Percentiles rank a stretch among this genome's conserved stretches.
Evolutionary conservation across 2,329 filamentous ascomycete species (phyloP).

Genomic region (Grosmannia serpens): DNA sequence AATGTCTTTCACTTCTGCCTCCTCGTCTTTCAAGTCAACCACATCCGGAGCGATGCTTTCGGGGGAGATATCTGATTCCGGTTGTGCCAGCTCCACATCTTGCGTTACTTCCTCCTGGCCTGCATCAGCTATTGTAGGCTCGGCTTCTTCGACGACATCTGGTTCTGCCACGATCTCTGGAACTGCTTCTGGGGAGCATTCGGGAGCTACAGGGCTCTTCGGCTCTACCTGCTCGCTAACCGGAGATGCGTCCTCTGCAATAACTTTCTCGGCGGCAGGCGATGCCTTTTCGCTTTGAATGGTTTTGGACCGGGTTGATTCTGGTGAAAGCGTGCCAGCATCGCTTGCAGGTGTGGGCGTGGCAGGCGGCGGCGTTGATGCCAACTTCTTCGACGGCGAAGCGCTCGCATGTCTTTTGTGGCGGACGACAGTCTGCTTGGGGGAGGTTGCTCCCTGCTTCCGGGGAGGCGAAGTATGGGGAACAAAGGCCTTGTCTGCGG

Average conservation of each 20-base stretch:
- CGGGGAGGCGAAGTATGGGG: conserved; percentile 30
- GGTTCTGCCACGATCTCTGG: neutral
- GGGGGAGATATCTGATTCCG: neutral
- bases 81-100: neutral
- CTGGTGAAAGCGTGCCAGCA: neutral
- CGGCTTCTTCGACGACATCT: neutral
- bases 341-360: neutral
- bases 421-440: neutral
- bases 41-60: neutral
- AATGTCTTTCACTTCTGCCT: neutral
- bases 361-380: neutral
- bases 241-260: neutral
- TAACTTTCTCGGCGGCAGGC: neutral
- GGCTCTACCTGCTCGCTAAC: neutral
- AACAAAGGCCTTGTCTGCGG: conserved; percentile 42
- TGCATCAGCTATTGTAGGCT: neutral
- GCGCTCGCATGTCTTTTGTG: neutral
- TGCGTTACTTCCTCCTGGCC: neutral
- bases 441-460: neutral
- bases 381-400: neutral
- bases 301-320: neutral
- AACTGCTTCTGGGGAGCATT: neutral
- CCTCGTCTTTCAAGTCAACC: neutral
- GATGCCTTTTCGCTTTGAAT: neutral
- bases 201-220: neutral